These are phyloP conservation scores for Calonectria henricotiae DNA, from an alignment of 2,329 filamentous ascomycete genomes.

Conservation along the genomic window DNA sequence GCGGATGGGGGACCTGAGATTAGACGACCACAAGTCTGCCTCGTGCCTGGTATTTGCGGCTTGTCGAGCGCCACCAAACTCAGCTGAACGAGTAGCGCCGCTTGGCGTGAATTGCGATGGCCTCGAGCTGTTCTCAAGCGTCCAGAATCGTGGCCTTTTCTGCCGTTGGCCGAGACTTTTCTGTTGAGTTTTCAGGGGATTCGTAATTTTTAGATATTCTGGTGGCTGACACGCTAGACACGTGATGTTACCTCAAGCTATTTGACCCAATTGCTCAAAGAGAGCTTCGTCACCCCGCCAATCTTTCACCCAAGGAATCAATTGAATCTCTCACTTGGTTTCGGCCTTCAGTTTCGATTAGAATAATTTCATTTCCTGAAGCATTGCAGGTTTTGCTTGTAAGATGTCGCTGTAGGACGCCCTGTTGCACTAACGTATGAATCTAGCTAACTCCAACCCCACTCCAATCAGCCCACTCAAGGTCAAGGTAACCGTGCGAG, in stretches of 20 bases:
- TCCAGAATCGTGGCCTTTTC: conserved; percentile 18
- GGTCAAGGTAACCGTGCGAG: conserved; percentile 62
- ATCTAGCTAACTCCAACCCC: conserved; percentile 6
- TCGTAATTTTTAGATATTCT: not conserved
- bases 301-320: not conserved
- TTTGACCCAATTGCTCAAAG: not conserved
- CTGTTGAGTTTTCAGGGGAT: conserved; percentile 9
- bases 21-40: conserved; percentile 38
- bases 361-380: not conserved
- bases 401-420: conserved; percentile 42
- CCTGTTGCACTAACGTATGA: not conserved
- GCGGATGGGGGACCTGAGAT: conserved; percentile 23
- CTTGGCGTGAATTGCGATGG: conserved; percentile 38
- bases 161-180: conserved; percentile 13
- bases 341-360: not conserved
- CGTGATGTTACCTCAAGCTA: not conserved
- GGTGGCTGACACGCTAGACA: conserved; percentile 5
- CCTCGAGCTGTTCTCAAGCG: conserved; percentile 22
- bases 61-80: conserved; percentile 42
- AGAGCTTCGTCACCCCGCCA: not conserved
- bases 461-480: conserved; percentile 60
- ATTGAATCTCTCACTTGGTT: not conserved
- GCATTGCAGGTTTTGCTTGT: not conserved
- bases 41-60: conserved; percentile 33
- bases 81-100: conserved; percentile 49